Evolutionary conservation across 106 monocot genomes (phyloP), one percentile per base, ranked within the genome.

Genomic region (Phalaenopsis equestris): DNA sequence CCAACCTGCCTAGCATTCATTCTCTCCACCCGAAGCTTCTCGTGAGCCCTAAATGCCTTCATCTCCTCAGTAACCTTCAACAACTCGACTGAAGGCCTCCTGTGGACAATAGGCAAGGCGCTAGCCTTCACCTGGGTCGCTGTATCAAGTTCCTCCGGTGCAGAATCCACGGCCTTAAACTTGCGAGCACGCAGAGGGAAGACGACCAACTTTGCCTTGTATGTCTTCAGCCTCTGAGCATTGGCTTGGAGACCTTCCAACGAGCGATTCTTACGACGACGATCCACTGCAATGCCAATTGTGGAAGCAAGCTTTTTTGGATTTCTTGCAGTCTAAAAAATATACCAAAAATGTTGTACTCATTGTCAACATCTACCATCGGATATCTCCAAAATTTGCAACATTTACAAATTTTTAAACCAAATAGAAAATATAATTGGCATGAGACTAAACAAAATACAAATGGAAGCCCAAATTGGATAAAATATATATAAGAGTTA

Each of bases 231-330:
- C 79, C 86, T 30, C 30, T 30, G 30, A 30, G 0, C 30, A 30
- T 30, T 30, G 30, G 30, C 30, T 30, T 30, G 0, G 41, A 86
- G 79, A 2, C 89, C 86, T 79, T 89, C 82, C 15, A 86, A 55
- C 18, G 84, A 86, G 1, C 77, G 56, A 61, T 89, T 89, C 82
- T 86, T 89, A 19, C 89, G 83, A 0, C 91, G 81, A 68, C 89
- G 91, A 77, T 92, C 91, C 47, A 89, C 84, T 19, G 91, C n/a
- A n/a, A n/a, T n/a, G n/a, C n/a, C n/a, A n/a, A n/a, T n/a, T n/a
- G n/a, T n/a, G n/a, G n/a, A n/a, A 8, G 89, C 91, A 58, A 83
- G 75, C 77, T 92, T 92, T 67, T 84, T 89, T 8, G 87, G 87
- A 55, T 87, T 89, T 2, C 89, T 89, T 17, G 91, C 91, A 12